These are phyloP conservation scores for Lunasporangiospora selenospora DNA, from an alignment of 192 early-diverging fungal species.

Conservation along the genomic window DNA sequence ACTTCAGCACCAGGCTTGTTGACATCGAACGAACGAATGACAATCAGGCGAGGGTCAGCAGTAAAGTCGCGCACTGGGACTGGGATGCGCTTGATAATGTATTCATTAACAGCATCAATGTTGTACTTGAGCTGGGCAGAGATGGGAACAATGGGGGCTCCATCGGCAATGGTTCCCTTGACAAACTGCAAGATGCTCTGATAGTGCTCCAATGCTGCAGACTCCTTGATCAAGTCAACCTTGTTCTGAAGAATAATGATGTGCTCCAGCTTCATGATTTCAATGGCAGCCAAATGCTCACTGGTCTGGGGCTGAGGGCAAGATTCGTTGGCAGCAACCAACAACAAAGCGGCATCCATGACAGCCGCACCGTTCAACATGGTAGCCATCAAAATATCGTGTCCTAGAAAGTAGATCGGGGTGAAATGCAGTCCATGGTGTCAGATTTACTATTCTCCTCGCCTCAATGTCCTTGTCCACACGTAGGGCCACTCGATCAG, in stretches of 20 bases:
- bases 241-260: slow-evolving; percentile 99
- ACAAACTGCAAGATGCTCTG: slow-evolving; percentile 91
- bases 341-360: slow-evolving; percentile 97
- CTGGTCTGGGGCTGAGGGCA: slow-evolving; percentile 99
- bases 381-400: slow-evolving; percentile 99
- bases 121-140: slow-evolving; percentile 99
- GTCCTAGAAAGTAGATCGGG: too few species aligned
- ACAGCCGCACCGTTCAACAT: slow-evolving; percentile 99
- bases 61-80: slow-evolving; percentile 94
- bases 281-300: slow-evolving; percentile 98
- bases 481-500: too few species aligned
- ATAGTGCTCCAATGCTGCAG: slow-evolving; percentile 88
- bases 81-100: slow-evolving; percentile 96
- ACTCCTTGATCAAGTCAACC: slow-evolving; percentile 95
- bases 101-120: slow-evolving; percentile 98
- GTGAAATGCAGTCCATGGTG: too few species aligned
- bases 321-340: slow-evolving; percentile 98
- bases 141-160: slow-evolving; percentile 96
- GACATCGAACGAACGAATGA: slow-evolving; percentile 98
- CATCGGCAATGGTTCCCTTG: slow-evolving; percentile 93
- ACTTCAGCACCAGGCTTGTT: slow-evolving; percentile 98
- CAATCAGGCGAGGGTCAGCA: slow-evolving; percentile 90
- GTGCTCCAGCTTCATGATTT: slow-evolving; percentile 98
- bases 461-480: too few species aligned
- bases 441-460: too few species aligned